Base-by-base conservation (phyloP, 2,329 filamentous ascomycete genomes). In the Mycosphaerelloides madeirae region DNA sequence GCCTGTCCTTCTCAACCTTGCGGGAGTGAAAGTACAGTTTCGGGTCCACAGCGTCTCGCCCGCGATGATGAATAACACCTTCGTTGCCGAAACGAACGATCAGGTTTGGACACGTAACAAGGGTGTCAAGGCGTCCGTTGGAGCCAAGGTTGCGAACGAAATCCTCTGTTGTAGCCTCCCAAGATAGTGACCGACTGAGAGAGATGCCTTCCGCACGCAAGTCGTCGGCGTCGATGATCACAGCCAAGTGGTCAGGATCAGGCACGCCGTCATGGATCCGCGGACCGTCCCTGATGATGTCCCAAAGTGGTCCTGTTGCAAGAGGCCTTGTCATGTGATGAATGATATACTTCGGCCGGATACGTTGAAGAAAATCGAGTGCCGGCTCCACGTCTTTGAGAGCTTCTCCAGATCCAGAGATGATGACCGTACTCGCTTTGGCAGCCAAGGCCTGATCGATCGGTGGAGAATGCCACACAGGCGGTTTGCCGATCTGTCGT, bases 181-280 rank as follows among this genome's bases (percentile, higher is more conserved):
- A 64, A 6, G 59, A 63, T 36, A 64, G 39, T 8, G 56, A 55
- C 29, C 56, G 56, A 41, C 61, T 64, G 22, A 64, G 36, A 3
- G 60, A 51, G 35, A 64, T 63, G 31, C 60, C 60, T 46, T 63
- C 57, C n/a, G 57, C 59, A 8, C 61, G 57, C 11, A 64, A 48
- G 34, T 64, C 61, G 44, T 63, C 59, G 2, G 61, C 61, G 41
- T 64, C 61, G 36, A 64, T 56, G 36, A 64, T 59, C 13, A 64
- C 60, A 31, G 60, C 61, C 15, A 64, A 50, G 43, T 58, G 53
- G 31, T 64, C 61, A 9, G 59, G 58, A 28, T 61, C 56, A 14
- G 60, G 59, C 6, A 62, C 43, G 6, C 59, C 58, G 37, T 61
- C 56, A 13, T 54, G 50, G 8, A 54, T 61, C 39, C 54, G 50